Percentiles rank a stretch among this genome's conserved stretches.
phyloP scores from a whole-genome alignment of 495 filamentous ascomycete genomes.

The Neurospora discreta region DNA sequence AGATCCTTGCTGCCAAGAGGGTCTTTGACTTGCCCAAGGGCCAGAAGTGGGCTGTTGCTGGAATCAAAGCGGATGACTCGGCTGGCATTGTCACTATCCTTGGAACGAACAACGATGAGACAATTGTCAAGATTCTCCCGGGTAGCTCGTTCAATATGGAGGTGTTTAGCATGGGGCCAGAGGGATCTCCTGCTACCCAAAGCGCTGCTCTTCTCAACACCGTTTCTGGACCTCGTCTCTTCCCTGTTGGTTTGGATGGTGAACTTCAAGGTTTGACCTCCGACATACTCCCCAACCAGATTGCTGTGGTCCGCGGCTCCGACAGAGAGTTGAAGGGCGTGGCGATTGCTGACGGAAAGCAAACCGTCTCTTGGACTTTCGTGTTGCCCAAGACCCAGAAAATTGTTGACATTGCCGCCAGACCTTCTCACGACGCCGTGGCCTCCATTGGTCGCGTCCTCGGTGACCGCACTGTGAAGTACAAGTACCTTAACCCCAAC shows the following conservation, averaged over 20 bases:
- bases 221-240: slow-evolving; percentile 34
- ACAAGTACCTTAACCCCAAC: slow-evolving; percentile 95
- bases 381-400: slow-evolving; percentile 51
- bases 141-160: slow-evolving; percentile 7
- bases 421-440: slow-evolving; percentile 71
- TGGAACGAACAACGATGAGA: slow-evolving; percentile 44
- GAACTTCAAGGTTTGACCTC: slow-evolving; percentile 29
- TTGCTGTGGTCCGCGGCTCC: slow-evolving; percentile 50
- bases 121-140: slow-evolving; percentile 15
- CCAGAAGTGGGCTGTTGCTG: slow-evolving; percentile 54
- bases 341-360: slow-evolving; percentile 25
- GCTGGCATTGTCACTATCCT: slow-evolving; percentile 49
- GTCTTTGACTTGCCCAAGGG: slow-evolving; percentile 42
- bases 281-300: slow-evolving; percentile 32
- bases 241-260: slow-evolving; percentile 37
- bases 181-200: slow-evolving; percentile 21
- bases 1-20: slow-evolving; percentile 62
- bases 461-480: slow-evolving; percentile 81
- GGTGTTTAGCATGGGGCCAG: slow-evolving; percentile 23
- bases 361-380: slow-evolving; percentile 63
- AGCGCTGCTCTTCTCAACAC: slow-evolving; percentile 42
- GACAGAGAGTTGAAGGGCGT: slow-evolving; percentile 53
- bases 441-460: slow-evolving; percentile 92
- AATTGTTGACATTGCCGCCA: slow-evolving; percentile 52
- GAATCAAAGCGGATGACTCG: slow-evolving; percentile 45